phyloP scores from a whole-genome alignment of 1,284 basidiomycete species.

The Ustilago trichophora region DNA sequence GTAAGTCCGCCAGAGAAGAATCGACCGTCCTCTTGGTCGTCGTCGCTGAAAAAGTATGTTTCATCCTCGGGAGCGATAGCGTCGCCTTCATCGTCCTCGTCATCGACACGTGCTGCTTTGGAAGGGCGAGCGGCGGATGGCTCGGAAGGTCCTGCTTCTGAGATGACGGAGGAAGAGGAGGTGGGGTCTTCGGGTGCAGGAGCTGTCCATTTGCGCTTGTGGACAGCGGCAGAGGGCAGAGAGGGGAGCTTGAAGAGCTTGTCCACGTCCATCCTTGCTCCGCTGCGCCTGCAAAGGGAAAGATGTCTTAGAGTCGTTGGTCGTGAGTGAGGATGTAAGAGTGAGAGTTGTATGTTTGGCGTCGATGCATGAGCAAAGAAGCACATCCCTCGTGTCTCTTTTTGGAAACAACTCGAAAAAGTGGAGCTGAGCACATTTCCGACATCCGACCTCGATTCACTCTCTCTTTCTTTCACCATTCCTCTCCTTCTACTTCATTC shows the following conservation, averaged over 20 bases:
- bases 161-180: constrained; percentile 9
- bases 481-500: no score
- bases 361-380: no score
- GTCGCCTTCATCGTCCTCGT: constrained; percentile 24
- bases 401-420: constrained; percentile 5
- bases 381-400: no score
- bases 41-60: constrained; percentile 51
- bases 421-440: constrained; percentile 10
- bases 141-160: neutral
- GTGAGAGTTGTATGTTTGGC: no score
- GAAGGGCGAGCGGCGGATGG: constrained; percentile 2
- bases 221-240: constrained; percentile 57
- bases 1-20: constrained; percentile 65
- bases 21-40: constrained; percentile 61
- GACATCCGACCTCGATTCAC: constrained; percentile 2
- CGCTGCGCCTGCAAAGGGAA: no score
- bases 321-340: no score
- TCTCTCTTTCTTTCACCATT: neutral
- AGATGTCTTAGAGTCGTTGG: no score
- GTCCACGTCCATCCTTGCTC: constrained; percentile 62
- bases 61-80: constrained; percentile 25
- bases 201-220: constrained; percentile 61
- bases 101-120: constrained; percentile 39
- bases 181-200: constrained; percentile 25
- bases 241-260: constrained; percentile 65